Percentiles rank a stretch among this genome's conserved stretches.
Evolutionary conservation across 768 basidiomycete genomes (phyloP).

Genomic region (Candolleomyces efflorescens): DNA sequence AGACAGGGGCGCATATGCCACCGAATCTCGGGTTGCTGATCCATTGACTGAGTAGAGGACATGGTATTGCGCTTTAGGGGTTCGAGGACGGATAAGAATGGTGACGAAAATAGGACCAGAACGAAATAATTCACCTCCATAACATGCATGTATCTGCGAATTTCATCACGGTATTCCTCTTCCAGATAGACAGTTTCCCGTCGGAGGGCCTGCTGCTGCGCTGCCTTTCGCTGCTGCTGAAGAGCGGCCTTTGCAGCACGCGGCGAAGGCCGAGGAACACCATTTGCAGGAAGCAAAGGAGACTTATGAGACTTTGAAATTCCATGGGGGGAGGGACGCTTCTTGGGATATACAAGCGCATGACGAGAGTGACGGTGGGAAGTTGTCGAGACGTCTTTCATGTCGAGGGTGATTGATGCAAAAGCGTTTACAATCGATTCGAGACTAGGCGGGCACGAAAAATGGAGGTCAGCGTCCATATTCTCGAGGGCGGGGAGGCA

Average conservation of each 20-base stretch:
- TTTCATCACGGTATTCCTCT: slow-evolving; percentile 94
- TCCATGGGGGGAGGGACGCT: slow-evolving; percentile 80
- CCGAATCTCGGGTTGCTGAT: slow-evolving; percentile 96
- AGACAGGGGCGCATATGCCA: slow-evolving; percentile 99
- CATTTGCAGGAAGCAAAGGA: slow-evolving; percentile 47
- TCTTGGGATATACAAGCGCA: slow-evolving; percentile 73
- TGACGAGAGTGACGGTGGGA: slow-evolving; percentile 58
- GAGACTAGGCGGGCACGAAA: slow-evolving; percentile 30
- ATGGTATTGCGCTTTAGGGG: slow-evolving; percentile 68
- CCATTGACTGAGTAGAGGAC: slow-evolving; percentile 94
- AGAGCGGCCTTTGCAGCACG: slow-evolving; percentile 58
- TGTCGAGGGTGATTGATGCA: slow-evolving; percentile 45
- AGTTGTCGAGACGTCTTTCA: slow-evolving; percentile 73
- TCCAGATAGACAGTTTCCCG: slow-evolving; percentile 79
- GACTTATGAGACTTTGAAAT: slow-evolving; percentile 64
- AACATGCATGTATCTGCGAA: slow-evolving; percentile 90
- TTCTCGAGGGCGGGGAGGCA: slow-evolving; percentile 18
- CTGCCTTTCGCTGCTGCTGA: slow-evolving; percentile 59
- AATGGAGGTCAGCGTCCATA: slow-evolving; percentile 20
- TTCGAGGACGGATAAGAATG: not conserved
- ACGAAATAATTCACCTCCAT: slow-evolving; percentile 82
- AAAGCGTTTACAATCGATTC: slow-evolving; percentile 40
- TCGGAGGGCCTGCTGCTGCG: slow-evolving; percentile 54
- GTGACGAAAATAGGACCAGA: slow-evolving; percentile 15
- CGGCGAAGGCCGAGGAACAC: slow-evolving; percentile 56